A percentile compares a stretch with the other conserved stretches of the same genome.
phyloP scores from a whole-genome alignment of 2,329 filamentous ascomycete genomes.

The Arthrobotrys iridis region DNA sequence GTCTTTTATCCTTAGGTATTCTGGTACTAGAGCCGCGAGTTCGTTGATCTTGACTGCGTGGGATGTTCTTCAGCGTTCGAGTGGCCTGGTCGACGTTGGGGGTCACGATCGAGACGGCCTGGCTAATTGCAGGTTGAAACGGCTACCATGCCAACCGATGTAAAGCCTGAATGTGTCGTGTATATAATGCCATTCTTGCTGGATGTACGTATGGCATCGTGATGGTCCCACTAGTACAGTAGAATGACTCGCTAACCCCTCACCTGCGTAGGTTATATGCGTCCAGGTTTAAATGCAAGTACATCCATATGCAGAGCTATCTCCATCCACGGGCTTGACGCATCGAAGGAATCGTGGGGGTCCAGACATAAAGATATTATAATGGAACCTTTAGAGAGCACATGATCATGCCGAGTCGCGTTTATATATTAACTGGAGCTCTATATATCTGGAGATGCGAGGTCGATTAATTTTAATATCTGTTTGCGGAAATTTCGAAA shows the following conservation, averaged over 20 bases:
- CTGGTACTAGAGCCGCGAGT: conserved; percentile 26
- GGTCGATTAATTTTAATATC: too few species aligned
- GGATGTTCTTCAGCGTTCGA: conserved; percentile 3
- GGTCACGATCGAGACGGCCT: conserved; percentile 35
- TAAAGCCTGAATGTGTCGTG: conserved; percentile 28
- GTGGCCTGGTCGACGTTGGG: conserved; percentile 27
- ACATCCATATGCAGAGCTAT: too few species aligned
- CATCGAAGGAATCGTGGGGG: too few species aligned
- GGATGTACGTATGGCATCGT: conserved; percentile 9
- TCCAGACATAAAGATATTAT: too few species aligned
- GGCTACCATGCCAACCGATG: conserved; percentile 1
- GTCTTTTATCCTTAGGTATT: not conserved
- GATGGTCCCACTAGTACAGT: conserved; percentile 8
- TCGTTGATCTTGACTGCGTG: conserved; percentile 11
- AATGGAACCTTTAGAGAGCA: too few species aligned
- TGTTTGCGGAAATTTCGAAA: too few species aligned
- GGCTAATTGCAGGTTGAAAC: conserved; percentile 32
- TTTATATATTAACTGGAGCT: not conserved
- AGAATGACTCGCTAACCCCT: not conserved
- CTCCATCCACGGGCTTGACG: too few species aligned
- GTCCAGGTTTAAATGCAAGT: not conserved
- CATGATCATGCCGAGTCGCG: too few species aligned
- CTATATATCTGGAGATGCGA: too few species aligned
- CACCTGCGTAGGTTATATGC: too few species aligned
- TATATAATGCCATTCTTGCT: conserved; percentile 21